Base-by-base conservation (phyloP, 2,329 filamentous ascomycete species). In the Metarhizium anisopliae region DNA sequence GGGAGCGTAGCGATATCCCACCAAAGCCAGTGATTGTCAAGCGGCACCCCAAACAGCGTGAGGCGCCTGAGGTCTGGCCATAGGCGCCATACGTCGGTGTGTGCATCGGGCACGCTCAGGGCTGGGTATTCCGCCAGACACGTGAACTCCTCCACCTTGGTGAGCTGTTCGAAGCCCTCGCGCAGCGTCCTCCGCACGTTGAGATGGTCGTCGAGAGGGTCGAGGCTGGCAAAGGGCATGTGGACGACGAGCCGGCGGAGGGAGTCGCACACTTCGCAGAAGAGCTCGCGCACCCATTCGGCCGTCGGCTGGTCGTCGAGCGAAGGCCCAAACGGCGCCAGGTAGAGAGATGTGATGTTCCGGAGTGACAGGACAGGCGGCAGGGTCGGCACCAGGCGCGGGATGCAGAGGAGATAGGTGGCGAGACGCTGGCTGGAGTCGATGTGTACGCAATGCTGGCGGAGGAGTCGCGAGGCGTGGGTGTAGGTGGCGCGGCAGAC, bases 161-260 rank as follows among this genome's bases (percentile, higher is more conserved):
- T 64, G 0, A 80, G 69, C 50, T 69, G 63, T 59, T 67, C 62
- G 55, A 80, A 77, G 0, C 74, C 77, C n/a, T 74, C 68, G 11
- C 71, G 70, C 7, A 80, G 68, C 4, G 70, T 72, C 32, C 63
- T 67, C 43, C 70, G 67, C 49, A 75, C 66, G 56, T 63, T 63
- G 64, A 73, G 62, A 56, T 72, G 69, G 55, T 79, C 75, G 35
- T 76, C 69, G 29, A 70, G 67, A 2, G 69, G 70, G 32, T 73
- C 69, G 16, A 78, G 64, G 53, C 67, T 74, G 25, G 71, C 67
- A 50, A 79, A 72, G 6, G 77, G 76, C 59, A 80, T 77, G 56
- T 77, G 68, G 47, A 80, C 70, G 50, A 79, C 68, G 6, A 81
- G 68, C 20, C 74, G 72, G 47, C 64, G 69, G 49, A 81, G 68